Percentiles rank a stretch among this genome's conserved stretches.
Conservation (phyloP, 2,329 filamentous ascomycete species). For the Trichoderma koningii region DNA sequence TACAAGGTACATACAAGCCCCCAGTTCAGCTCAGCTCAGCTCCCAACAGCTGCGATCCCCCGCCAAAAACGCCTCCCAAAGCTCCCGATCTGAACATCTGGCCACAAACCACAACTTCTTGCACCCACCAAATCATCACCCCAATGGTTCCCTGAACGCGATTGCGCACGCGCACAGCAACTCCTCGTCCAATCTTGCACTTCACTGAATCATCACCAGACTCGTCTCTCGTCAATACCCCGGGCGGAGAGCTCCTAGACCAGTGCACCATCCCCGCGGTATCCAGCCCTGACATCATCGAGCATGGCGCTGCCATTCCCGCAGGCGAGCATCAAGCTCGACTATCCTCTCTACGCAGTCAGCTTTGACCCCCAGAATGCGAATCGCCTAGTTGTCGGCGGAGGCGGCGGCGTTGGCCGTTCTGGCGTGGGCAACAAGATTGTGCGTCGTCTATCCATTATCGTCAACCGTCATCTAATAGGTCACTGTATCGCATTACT, state of each 20-base stretch:
- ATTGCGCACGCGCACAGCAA: constrained; percentile 1
- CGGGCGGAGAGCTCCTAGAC: not conserved
- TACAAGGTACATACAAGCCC: not conserved
- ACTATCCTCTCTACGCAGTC: constrained; percentile 83
- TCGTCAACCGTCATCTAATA: too few species aligned
- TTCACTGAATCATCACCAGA: not conserved
- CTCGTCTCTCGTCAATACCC: not conserved
- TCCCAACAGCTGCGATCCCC: constrained; percentile 11
- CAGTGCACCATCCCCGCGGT: not conserved
- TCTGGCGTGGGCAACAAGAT: constrained; percentile 88
- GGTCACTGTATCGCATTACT: not conserved
- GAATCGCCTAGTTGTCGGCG: constrained; percentile 75
- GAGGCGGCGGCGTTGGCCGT: constrained; percentile 80
- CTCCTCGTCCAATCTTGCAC: not conserved
- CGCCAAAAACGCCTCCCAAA: constrained; percentile 16
- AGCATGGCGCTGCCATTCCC: constrained; percentile 47
- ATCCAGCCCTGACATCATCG: constrained; percentile 20
- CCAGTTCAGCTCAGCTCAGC: constrained; percentile 10
- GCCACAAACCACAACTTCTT: constrained; percentile 19
- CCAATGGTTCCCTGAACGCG: constrained; percentile 12
- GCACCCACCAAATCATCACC: not conserved
- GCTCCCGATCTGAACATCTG: constrained; percentile 20
- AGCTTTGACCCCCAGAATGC: constrained; percentile 84
- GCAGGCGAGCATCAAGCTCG: constrained; percentile 65
- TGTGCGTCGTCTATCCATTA: constrained; percentile 51